These are phyloP conservation scores for Leccinum pachyderme DNA, from an alignment of 1,284 basidiomycete genomes.

Conservation along the genomic window DNA sequence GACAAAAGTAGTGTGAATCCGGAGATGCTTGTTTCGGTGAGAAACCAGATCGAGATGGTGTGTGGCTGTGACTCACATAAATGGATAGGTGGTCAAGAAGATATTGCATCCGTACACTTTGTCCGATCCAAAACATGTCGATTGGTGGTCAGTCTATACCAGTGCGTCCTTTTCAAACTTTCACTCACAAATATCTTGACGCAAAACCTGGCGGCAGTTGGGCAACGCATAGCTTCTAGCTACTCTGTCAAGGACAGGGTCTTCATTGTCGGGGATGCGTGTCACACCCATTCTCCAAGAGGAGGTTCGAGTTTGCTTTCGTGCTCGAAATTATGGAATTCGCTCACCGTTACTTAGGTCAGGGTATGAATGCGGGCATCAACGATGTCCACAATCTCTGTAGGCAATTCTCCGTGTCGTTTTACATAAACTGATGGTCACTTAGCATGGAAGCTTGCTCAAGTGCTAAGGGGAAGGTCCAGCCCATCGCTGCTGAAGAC, in stretches of 20 bases:
- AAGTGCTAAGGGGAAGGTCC: background rate
- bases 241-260: background rate
- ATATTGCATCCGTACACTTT: background rate
- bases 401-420: background rate
- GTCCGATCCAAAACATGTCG: background rate
- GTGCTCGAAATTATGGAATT: background rate
- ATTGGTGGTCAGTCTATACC: background rate
- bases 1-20: background rate
- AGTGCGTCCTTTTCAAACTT: background rate
- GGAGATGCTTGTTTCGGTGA: background rate
- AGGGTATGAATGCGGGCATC: background rate
- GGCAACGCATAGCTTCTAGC: background rate
- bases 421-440: background rate
- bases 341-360: background rate
- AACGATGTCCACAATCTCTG: background rate
- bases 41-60: background rate
- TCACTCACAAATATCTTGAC: background rate
- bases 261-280: background rate
- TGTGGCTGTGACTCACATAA: background rate
- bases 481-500: background rate
- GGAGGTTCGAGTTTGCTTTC: background rate
- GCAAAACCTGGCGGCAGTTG: background rate
- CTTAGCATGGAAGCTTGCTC: background rate
- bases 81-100: background rate
- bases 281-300: background rate